A percentile compares a stretch with the other conserved stretches of the same genome.
These are phyloP conservation scores for Prunus mume DNA, from an alignment of 306 rosid genomes.

Conservation along the genomic window DNA sequence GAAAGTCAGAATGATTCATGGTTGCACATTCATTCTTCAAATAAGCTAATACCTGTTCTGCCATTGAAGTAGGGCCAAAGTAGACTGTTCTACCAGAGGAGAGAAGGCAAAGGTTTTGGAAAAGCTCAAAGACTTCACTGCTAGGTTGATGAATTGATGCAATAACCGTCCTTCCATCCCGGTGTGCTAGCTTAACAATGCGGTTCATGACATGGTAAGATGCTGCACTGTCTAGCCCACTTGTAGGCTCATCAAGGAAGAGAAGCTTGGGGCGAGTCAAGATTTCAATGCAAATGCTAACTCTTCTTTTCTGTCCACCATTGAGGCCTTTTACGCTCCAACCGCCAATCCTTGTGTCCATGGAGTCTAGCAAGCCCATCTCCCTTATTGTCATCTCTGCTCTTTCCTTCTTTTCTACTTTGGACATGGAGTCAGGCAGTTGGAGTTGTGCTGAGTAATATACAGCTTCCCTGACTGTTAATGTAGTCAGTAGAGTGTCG, in stretches of 20 bases:
- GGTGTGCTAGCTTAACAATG: conserved; percentile 36
- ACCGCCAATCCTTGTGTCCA: conserved; percentile 67
- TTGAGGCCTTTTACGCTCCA: conserved; percentile 51
- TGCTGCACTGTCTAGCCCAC: conserved; percentile 78
- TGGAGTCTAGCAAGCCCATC: conserved; percentile 61
- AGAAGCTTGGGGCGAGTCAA: conserved; percentile 58
- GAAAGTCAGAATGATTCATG: neutral
- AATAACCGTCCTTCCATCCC: conserved; percentile 53
- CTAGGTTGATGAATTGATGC: conserved; percentile 73
- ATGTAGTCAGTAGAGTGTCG: conserved; percentile 49
- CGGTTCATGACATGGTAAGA: conserved; percentile 67
- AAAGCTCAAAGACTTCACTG: conserved; percentile 58
- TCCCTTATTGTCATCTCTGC: conserved; percentile 49
- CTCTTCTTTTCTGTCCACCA: conserved; percentile 71
- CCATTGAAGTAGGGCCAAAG: conserved; percentile 33
- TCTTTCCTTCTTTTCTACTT: conserved; percentile 51
- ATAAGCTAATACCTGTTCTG: conserved; percentile 24
- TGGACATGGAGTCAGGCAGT: conserved; percentile 56
- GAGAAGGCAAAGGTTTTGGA: conserved; percentile 45
- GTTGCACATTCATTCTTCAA: neutral
- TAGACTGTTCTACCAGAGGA: conserved; percentile 35
- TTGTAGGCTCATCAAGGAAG: conserved; percentile 80
- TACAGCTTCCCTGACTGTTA: conserved; percentile 51
- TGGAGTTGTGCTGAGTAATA: conserved; percentile 66
- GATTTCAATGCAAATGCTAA: conserved; percentile 73